Evolutionary conservation across 23 red algal species (phyloP), one percentile per base, ranked within the genome.

Genomic region (Cyanidiococcus yangmingshanensis): DNA sequence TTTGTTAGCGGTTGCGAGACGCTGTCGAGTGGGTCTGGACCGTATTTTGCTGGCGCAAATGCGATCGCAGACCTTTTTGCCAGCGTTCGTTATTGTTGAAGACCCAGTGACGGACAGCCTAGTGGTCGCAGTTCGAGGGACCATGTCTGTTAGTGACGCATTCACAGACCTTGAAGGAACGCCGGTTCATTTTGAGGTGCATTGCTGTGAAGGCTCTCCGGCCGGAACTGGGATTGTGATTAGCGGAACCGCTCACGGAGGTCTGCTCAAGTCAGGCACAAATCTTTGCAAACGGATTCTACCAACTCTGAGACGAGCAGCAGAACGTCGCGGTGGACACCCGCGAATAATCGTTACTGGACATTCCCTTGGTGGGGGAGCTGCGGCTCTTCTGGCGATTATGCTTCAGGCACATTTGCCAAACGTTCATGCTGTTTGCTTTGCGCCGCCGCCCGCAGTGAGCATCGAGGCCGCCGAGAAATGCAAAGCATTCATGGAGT

Each of bases 161-260:
- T 58, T 81, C 24, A 81, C 78, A 17, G 78, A 81, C 78, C 68
- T 81, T 39, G 78, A 81, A 41, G 78, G 78, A 24, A 33, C 27
- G 1, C 59, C 40, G 1, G 39, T 26, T 2, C 78, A 39, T 41
- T 59, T 81, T 54, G 50, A 39, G 21, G 68, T 81, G 38, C 40
- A 24, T 2, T 81, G 40, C 3, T 40, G 37, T 41, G 54, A 40
- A 34, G 50, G 68, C 0, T 12, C 78, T 2, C 40, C 38, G 18
- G 40, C 39, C 18, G 78, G 78, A n/a, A 39, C 21, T 7, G 63
- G 63, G 16, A 30, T 35, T 29, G 27, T 30, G 63, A 71, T 71
- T 17, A 32, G 16, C 3, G 63, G 63, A 7, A 71, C 38, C 34
- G 78, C 68, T 16, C 78, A 81, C 68, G 50, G 50, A 39, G 78